Percentiles rank a stretch among this genome's conserved stretches.
phyloP scores from a whole-genome alignment of 2,329 filamentous ascomycete genomes.

The Hysterium pulicare region DNA sequence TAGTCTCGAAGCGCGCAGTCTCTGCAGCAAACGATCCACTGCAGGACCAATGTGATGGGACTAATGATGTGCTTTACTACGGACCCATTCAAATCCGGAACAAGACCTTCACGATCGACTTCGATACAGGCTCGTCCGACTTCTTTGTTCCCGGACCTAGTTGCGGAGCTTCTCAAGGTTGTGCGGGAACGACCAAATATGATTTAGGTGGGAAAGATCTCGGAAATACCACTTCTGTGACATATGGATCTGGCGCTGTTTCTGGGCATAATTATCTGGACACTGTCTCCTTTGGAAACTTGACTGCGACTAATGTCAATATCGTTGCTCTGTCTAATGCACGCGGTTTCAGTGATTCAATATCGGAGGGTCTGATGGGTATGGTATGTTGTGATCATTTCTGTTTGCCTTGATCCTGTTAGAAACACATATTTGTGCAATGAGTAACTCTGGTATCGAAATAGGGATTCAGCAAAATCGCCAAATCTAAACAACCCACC shows the following conservation, averaged over 20 bases:
- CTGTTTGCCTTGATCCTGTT: too few relatives aligned
- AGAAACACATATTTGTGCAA: not conserved
- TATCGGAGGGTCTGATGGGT: conserved; percentile 19
- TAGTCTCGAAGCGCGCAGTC: not conserved
- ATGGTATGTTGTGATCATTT: conserved; percentile 4
- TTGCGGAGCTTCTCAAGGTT: not conserved
- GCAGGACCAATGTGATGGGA: not conserved
- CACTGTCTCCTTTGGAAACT: not conserved
- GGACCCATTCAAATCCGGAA: not conserved
- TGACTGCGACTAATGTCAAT: conserved; percentile 4
- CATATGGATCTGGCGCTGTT: not conserved
- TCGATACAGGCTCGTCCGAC: not conserved
- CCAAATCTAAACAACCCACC: conserved; percentile 13
- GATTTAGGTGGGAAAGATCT: not conserved
- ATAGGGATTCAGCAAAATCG: conserved; percentile 12
- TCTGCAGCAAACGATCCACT: not conserved
- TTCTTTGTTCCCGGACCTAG: not conserved
- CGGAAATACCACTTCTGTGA: not conserved
- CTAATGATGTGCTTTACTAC: not conserved
- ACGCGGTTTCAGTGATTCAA: conserved; percentile 17
- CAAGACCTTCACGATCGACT: not conserved
- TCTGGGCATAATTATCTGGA: not conserved
- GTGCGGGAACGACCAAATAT: not conserved
- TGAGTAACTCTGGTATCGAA: not conserved
- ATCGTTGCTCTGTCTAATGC: conserved; percentile 21